These are phyloP conservation scores for Fraxinus floribunda DNA, from an alignment of 305 asterid genomes.

Conservation along the genomic window DNA sequence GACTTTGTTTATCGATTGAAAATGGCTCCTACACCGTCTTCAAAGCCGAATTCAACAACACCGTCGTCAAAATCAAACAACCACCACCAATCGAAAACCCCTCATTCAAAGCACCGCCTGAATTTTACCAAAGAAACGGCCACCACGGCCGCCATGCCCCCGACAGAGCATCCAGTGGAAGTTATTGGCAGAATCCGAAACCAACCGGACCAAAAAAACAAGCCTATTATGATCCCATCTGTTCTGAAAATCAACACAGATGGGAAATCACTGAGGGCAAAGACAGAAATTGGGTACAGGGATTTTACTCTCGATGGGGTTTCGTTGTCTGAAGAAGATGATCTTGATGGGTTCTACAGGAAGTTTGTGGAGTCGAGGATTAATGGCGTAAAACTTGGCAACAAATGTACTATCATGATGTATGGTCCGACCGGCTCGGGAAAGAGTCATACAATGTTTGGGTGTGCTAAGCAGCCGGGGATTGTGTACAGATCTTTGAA, in stretches of 20 bases:
- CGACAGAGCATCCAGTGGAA: constrained; percentile 85
- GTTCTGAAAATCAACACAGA: constrained; percentile 56
- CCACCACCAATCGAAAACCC: constrained; percentile 55
- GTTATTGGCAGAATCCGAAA: constrained; percentile 80
- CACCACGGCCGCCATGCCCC: constrained; percentile 21
- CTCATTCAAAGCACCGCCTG: constrained; percentile 60
- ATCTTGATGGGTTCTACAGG: constrained; percentile 65
- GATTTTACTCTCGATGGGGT: constrained; percentile 81
- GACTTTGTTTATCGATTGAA: neutral
- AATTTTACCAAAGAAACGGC: constrained; percentile 44
- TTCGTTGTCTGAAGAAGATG: constrained; percentile 80
- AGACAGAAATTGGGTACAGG: constrained; percentile 77
- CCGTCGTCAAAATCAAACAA: constrained; percentile 52
- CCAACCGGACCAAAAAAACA: constrained; percentile 53
- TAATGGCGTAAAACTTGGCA: constrained; percentile 74
- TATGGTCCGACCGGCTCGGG: constrained; percentile 98
- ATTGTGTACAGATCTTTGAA: constrained; percentile 75
- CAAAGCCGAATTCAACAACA: constrained; percentile 49
- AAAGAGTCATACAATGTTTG: constrained; percentile 93
- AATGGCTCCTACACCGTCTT: constrained; percentile 69
- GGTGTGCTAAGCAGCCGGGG: constrained; percentile 68
- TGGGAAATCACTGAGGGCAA: constrained; percentile 55
- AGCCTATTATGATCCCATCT: constrained; percentile 30
- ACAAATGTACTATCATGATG: constrained; percentile 88
- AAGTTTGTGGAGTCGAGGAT: constrained; percentile 74